Evolutionary conservation across 805 yeast species (phyloP).

Genomic region (Kluyveromyces nonfermentans): DNA sequence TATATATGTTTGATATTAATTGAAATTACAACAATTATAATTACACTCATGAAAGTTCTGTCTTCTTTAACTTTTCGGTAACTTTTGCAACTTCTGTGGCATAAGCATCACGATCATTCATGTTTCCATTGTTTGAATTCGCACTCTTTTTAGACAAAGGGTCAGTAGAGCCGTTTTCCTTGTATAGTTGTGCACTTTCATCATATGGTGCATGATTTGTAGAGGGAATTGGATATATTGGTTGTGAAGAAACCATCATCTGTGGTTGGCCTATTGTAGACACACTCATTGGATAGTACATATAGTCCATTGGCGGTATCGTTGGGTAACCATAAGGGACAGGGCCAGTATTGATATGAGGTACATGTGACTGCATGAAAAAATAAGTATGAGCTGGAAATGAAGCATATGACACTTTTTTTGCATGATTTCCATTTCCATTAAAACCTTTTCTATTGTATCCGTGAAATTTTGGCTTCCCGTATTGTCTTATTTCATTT

Average conservation of each 20-base stretch:
- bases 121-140: background rate
- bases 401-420: background rate
- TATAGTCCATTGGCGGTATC: constrained; percentile 3
- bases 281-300: constrained; percentile 2
- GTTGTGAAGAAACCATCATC: background rate
- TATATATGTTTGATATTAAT: too few relatives aligned
- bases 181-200: background rate
- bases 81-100: background rate
- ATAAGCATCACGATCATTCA: background rate
- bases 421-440: background rate
- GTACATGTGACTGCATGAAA: background rate
- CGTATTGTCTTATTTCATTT: constrained; percentile 4
- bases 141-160: background rate
- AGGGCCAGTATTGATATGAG: background rate
- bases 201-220: background rate
- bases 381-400: background rate
- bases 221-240: background rate
- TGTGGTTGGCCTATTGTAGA: background rate
- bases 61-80: background rate
- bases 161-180: background rate
- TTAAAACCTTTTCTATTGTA: background rate
- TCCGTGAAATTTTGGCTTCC: background rate
- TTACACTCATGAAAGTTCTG: background rate
- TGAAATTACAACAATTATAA: too few relatives aligned
- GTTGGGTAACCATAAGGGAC: constrained; percentile 1